Base-by-base conservation (phyloP, 768 basidiomycete species). In the Tephrocybe sp. region DNA sequence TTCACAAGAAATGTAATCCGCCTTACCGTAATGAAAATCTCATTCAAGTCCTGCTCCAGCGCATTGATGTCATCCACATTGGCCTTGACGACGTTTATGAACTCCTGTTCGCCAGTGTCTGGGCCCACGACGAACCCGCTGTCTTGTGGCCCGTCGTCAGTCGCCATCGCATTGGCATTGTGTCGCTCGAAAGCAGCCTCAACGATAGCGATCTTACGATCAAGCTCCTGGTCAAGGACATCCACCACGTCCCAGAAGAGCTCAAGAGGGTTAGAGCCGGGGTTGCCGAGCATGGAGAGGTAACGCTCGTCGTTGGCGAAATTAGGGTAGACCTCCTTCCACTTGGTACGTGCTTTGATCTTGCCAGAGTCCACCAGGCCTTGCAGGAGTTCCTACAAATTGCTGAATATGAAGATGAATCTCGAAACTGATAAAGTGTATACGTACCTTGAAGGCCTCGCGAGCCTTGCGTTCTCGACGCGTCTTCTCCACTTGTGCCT, bases 191-290 rank as follows among this genome's bases (percentile, higher is more conserved):
- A 73, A 3, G 76, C 83, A 24, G 72, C 76, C 50, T 86, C 84
- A 3, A 88, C 81, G 24, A 80, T 60, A n/a, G 75, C 75, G 15
- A 90, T 84, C 61, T 90, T 90, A 16, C 77, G 77, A 53, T 94
- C 92, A 15, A 95, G 78, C 55, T 84, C 79, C 62, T 94, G 90
- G 61, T 93, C 94, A 2, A 97, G 76, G 34, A 73, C 76, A 66
- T 99, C 97, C 38, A 97, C 86, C 9, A 78, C 64, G 66, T 98
- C 95, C 92, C 94, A 97, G 69, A 97, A 98, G 3, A 98, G 78
- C 60, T 99, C 97, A 24, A 99, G 77, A 1, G 95, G 94, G 57
- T 90, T 94, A 1, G 93, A 95, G 12, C 97, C 97, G 7, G 91
- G 90, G 58, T 88, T 90, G 13, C 97, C 95, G 15, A 98, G 82